These are phyloP conservation scores for Yamadazyma pseudoaaseri DNA, from an alignment of 1,139 yeast genomes.

Conservation along the genomic window DNA sequence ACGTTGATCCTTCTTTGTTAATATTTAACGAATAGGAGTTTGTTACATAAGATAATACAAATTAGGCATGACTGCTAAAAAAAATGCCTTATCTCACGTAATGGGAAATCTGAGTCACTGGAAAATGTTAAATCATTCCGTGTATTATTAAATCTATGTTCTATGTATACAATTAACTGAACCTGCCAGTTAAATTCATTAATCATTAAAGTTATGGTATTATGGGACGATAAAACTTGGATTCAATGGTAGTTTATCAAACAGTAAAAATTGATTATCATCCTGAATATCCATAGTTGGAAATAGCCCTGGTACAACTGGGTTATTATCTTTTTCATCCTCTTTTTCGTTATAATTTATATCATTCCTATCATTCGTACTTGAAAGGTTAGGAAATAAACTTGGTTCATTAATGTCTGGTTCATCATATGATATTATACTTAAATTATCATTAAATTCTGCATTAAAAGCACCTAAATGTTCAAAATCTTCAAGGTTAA, in stretches of 20 bases:
- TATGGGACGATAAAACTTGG: constrained; percentile 20
- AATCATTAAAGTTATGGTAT: constrained; percentile 1
- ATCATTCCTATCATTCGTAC: background rate
- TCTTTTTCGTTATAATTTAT: background rate
- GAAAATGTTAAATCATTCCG: too few species aligned
- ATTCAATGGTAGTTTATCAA: constrained; percentile 29
- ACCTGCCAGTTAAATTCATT: constrained; percentile 2
- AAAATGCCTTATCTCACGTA: background rate
- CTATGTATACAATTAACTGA: background rate
- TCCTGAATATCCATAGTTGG: constrained; percentile 33
- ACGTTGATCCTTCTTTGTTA: too few species aligned
- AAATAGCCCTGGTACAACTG: constrained; percentile 36
- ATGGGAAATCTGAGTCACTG: background rate
- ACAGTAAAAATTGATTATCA: constrained; percentile 15
- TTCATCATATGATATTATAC: constrained; percentile 3
- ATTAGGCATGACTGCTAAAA: background rate
- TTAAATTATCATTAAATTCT: constrained; percentile 6
- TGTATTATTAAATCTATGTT: background rate
- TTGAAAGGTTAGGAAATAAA: background rate
- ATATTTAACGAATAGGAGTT: too few species aligned
- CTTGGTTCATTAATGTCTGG: background rate
- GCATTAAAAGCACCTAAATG: background rate
- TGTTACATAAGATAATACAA: too few species aligned
- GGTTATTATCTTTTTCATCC: constrained; percentile 10
- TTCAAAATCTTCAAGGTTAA: constrained; percentile 9